These are phyloP conservation scores for Dactylellina haptotyla DNA, from an alignment of 2,329 filamentous ascomycete genomes.

Conservation along the genomic window DNA sequence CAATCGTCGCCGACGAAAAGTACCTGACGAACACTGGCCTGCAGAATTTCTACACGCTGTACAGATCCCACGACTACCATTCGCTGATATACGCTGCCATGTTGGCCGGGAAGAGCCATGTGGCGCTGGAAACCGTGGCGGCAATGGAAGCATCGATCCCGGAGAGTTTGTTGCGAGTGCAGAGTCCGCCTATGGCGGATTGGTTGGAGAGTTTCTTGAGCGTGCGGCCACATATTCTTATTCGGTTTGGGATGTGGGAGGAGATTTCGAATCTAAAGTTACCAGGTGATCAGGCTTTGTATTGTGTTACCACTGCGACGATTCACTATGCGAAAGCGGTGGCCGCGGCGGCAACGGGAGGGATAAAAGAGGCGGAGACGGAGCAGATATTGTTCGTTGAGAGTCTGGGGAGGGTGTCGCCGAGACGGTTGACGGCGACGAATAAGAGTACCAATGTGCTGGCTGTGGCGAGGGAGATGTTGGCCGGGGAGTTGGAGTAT, in stretches of 20 bases:
- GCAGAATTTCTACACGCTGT: conserved; percentile 79
- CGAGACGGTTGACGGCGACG: conserved; percentile 71
- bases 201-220: conserved; percentile 78
- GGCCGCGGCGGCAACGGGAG: conserved; percentile 70
- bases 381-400: conserved; percentile 67
- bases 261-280: conserved; percentile 70
- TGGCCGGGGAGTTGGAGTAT: conserved; percentile 79
- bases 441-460: conserved; percentile 62
- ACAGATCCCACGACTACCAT: conserved; percentile 78
- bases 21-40: conserved; percentile 71
- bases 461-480: conserved; percentile 67
- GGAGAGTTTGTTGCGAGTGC: conserved; percentile 71
- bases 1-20: conserved; percentile 74
- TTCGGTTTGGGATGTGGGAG: conserved; percentile 78
- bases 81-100: conserved; percentile 81
- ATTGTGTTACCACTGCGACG: conserved; percentile 76
- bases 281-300: conserved; percentile 70
- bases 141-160: conserved; percentile 72
- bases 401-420: conserved; percentile 66
- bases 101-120: conserved; percentile 74
- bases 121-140: conserved; percentile 71
- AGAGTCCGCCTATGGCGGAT: conserved; percentile 79
- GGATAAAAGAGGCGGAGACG: conserved; percentile 67
- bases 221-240: conserved; percentile 74
- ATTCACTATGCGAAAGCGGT: conserved; percentile 75